phyloP scores from a whole-genome alignment of 2,329 filamentous ascomycete species.

The Fusarium caatingaense region DNA sequence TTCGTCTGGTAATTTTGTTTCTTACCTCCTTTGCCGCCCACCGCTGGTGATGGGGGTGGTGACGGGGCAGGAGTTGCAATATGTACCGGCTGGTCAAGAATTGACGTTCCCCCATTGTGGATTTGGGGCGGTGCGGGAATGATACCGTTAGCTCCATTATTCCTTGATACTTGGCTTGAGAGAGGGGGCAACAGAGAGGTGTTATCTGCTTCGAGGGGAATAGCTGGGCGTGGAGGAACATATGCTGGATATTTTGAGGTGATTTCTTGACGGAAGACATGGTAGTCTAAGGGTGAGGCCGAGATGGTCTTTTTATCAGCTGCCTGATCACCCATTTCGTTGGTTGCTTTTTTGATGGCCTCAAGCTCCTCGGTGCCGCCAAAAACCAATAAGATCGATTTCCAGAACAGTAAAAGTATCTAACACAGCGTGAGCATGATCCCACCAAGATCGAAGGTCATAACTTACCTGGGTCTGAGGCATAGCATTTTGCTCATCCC shows the following conservation, averaged over 20 bases:
- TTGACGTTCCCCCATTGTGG: conserved; percentile 75
- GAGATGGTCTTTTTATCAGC: conserved; percentile 84
- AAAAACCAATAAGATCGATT: conserved; percentile 86
- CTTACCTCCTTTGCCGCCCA: conserved; percentile 92
- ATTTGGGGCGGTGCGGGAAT: conserved; percentile 66
- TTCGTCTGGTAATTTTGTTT: conserved; percentile 99
- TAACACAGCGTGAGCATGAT: conserved; percentile 50
- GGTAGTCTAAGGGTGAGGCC: conserved; percentile 94
- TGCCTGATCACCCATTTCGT: conserved; percentile 67
- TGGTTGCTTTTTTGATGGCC: conserved; percentile 77
- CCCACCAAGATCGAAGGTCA: neutral
- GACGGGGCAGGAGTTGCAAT: conserved; percentile 98
- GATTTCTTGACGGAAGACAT: conserved; percentile 95
- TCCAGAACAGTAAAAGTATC: conserved; percentile 90
- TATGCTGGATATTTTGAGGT: conserved; percentile 98
- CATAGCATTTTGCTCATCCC: conserved; percentile 73
- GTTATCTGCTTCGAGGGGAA: conserved; percentile 90
- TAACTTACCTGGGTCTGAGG: conserved; percentile 71
- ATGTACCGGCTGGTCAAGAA: conserved; percentile 94
- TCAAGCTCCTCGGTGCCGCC: conserved; percentile 81
- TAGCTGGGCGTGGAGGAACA: conserved; percentile 83
- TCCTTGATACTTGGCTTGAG: conserved; percentile 76
- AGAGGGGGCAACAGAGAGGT: conserved; percentile 90
- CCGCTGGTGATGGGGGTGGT: conserved; percentile 87
- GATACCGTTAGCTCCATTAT: conserved; percentile 70